phyloP scores from a whole-genome alignment of 768 basidiomycete genomes.

The Pholiota molesta region DNA sequence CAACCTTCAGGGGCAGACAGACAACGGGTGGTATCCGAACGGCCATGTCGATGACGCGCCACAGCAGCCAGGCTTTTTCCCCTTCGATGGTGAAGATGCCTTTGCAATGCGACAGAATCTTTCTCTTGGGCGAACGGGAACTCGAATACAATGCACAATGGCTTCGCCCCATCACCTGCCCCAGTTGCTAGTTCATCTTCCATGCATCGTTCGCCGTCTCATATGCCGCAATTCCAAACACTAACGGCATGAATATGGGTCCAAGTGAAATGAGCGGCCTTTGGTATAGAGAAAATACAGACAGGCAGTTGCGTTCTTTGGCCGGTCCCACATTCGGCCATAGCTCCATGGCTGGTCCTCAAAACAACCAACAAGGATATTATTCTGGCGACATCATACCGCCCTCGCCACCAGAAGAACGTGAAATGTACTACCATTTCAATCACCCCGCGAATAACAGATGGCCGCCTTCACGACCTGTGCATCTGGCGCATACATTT shows the following conservation, averaged over 20 bases:
- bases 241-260: no score
- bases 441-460: background rate
- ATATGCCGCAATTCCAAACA: background rate
- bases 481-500: background rate
- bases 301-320: background rate
- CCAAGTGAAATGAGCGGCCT: no score
- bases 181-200: background rate
- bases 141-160: no score
- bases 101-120: background rate
- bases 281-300: no score
- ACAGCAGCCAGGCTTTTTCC: background rate
- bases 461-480: background rate
- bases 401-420: background rate
- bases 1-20: background rate
- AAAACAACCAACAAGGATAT: background rate
- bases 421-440: background rate
- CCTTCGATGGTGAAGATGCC: background rate
- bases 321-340: background rate
- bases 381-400: background rate
- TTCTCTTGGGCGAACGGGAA: no score
- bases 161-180: no score
- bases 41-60: background rate
- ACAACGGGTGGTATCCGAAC: background rate
- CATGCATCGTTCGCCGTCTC: background rate
- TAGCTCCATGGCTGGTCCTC: background rate